Conservation (phyloP, 2,329 filamentous ascomycete species). For the Aspergillus thermomutatus region DNA sequence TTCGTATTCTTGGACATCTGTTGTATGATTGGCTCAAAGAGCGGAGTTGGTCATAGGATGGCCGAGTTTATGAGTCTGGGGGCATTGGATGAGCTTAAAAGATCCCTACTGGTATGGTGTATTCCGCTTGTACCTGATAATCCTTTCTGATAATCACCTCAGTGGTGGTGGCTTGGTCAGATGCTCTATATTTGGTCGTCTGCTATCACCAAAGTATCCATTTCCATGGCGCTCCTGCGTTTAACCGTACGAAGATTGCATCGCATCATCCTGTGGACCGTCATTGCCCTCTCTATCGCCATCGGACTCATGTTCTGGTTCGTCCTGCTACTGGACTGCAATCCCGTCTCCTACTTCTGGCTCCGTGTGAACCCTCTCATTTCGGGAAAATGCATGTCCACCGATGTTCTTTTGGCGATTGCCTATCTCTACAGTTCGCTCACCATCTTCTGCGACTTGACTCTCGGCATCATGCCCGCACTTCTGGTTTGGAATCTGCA, state of each 20-base stretch:
- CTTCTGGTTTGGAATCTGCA: constrained; percentile 54
- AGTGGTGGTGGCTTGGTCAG: constrained; percentile 51
- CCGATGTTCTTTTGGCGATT: constrained; percentile 48
- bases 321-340: constrained; percentile 50
- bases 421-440: constrained; percentile 50
- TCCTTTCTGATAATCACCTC: neutral
- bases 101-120: constrained; percentile 3
- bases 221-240: constrained; percentile 51
- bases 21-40: constrained; percentile 5
- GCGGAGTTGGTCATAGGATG: constrained; percentile 6
- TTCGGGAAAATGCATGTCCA: constrained; percentile 40
- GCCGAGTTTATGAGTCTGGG: neutral
- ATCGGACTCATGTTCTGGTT: constrained; percentile 49
- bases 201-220: constrained; percentile 48
- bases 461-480: constrained; percentile 50
- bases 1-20: constrained; percentile 1
- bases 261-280: constrained; percentile 44
- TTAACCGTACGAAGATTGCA: constrained; percentile 39
- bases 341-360: constrained; percentile 51
- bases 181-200: constrained; percentile 46
- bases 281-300: constrained; percentile 41
- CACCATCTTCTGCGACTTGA: constrained; percentile 43
- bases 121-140: neutral
- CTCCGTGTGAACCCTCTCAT: constrained; percentile 18
- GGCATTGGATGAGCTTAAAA: neutral